Conservation (phyloP, 768 basidiomycete species). For the Auricularia heimuer region DNA sequence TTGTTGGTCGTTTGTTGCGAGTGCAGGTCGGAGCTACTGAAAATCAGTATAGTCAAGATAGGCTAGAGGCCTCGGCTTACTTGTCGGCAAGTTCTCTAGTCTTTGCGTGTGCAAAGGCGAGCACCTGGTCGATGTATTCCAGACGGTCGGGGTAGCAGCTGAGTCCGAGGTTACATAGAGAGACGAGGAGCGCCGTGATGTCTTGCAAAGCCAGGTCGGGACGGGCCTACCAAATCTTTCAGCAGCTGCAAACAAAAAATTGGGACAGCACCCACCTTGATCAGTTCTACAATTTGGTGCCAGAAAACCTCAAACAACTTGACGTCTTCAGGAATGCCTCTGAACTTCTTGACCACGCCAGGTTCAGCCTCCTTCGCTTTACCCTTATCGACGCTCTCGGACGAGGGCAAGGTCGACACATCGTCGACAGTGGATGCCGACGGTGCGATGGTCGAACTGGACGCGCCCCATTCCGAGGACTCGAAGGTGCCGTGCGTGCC, state of each 20-base stretch:
- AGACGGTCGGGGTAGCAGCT: slow-evolving; percentile 96
- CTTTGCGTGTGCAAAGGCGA: slow-evolving; percentile 81
- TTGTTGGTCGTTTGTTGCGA: slow-evolving; percentile 79
- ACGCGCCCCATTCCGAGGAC: no score
- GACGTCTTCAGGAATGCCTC: slow-evolving; percentile 92
- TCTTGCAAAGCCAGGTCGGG: slow-evolving; percentile 97
- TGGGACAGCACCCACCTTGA: slow-evolving; percentile 55
- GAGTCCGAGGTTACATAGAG: slow-evolving; percentile 86
- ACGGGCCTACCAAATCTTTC: slow-evolving; percentile 53
- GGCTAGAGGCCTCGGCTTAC: slow-evolving; percentile 29
- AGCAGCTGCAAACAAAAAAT: slow-evolving; percentile 1
- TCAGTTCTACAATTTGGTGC: slow-evolving; percentile 95
- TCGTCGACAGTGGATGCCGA: slow-evolving; percentile 19
- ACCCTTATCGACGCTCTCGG: slow-evolving; percentile 31
- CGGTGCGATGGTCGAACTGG: slow-evolving; percentile 15
- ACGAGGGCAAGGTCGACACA: slow-evolving; percentile 6
- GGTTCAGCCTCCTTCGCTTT: slow-evolving; percentile 44
- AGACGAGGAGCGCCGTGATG: slow-evolving; percentile 91
- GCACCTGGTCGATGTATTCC: slow-evolving; percentile 94
- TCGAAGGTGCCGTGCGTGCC: slow-evolving; percentile 23
- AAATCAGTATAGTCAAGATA: slow-evolving; percentile 3
- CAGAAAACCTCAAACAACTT: slow-evolving; percentile 97
- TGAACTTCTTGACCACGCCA: slow-evolving; percentile 64
- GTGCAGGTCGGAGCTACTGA: slow-evolving; percentile 72
- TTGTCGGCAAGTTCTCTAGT: slow-evolving; percentile 75